Conservation (phyloP, 345 rosid species). For the Excoecaria agallocha region DNA sequence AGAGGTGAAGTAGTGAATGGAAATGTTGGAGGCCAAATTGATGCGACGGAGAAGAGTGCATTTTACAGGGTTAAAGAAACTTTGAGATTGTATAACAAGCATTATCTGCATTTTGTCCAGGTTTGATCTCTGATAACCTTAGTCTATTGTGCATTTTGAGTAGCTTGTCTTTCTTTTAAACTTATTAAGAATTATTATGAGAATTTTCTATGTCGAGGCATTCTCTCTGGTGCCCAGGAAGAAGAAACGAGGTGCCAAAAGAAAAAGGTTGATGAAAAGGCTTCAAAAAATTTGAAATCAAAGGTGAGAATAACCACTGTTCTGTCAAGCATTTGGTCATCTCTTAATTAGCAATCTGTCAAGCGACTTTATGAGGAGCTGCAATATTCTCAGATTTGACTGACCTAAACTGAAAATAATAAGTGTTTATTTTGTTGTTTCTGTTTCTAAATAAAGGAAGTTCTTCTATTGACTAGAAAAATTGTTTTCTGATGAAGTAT, state of each 20-base stretch:
- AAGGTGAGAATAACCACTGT: constrained; percentile 24
- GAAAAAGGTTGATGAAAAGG: constrained; percentile 20
- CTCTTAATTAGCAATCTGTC: not conserved
- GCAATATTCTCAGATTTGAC: not conserved
- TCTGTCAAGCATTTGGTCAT: not conserved
- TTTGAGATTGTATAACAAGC: too few relatives aligned
- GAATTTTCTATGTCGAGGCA: too few relatives aligned
- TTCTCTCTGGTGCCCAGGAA: constrained; percentile 33
- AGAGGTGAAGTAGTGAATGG: not conserved
- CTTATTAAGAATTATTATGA: not conserved
- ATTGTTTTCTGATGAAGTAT: not conserved
- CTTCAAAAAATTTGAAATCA: constrained; percentile 28
- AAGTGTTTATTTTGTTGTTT: not conserved
- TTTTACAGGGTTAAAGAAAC: constrained; percentile 60
- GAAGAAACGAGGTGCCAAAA: constrained; percentile 54
- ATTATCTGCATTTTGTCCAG: constrained; percentile 80
- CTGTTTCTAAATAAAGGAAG: not conserved
- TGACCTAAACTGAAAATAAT: not conserved
- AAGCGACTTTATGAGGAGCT: not conserved
- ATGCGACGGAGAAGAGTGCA: constrained; percentile 40
- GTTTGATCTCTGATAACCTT: constrained; percentile 26
- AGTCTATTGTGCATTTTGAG: not conserved
- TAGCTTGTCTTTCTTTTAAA: not conserved
- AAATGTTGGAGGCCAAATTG: constrained; percentile 1
- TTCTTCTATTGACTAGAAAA: not conserved